phyloP scores from a whole-genome alignment of 768 basidiomycete genomes.

The Kwoniella botswanensis region DNA sequence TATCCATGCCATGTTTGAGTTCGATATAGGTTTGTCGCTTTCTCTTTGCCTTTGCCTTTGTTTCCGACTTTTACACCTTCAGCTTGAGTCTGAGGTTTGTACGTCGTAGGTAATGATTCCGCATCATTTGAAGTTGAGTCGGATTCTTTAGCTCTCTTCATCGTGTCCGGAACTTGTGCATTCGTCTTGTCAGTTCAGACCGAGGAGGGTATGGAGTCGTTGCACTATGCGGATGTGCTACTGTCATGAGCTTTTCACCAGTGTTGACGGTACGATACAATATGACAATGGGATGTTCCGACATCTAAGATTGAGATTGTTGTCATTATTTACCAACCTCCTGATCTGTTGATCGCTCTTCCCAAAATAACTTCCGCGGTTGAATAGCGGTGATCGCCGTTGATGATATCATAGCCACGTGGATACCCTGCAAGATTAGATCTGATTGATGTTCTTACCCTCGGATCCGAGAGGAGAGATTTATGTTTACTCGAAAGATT shows the following conservation, averaged over 20 bases:
- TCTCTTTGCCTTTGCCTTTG: neutral
- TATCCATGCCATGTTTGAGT: slow-evolving; percentile 22
- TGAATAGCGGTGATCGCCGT: neutral
- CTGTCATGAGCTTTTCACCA: too few species aligned
- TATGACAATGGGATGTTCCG: too few species aligned
- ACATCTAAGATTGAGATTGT: too few species aligned
- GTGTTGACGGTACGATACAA: too few species aligned
- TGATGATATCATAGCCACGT: slow-evolving; percentile 8
- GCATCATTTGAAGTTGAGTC: neutral
- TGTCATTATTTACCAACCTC: neutral
- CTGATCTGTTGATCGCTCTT: neutral
- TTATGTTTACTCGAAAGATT: neutral
- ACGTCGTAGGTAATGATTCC: slow-evolving; percentile 1
- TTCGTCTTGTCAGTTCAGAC: neutral
- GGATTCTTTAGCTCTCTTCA: neutral
- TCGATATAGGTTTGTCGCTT: neutral
- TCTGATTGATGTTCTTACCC: neutral
- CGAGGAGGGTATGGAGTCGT: too few species aligned
- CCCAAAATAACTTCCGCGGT: slow-evolving; percentile 10
- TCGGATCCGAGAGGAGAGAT: slow-evolving; percentile 25
- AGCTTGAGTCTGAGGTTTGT: neutral
- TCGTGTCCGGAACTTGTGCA: neutral
- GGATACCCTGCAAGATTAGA: neutral
- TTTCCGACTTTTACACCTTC: neutral
- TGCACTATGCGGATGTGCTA: too few species aligned